Conservation (phyloP, 2,329 filamentous ascomycete genomes). For the Alternaria tenuissima region DNA sequence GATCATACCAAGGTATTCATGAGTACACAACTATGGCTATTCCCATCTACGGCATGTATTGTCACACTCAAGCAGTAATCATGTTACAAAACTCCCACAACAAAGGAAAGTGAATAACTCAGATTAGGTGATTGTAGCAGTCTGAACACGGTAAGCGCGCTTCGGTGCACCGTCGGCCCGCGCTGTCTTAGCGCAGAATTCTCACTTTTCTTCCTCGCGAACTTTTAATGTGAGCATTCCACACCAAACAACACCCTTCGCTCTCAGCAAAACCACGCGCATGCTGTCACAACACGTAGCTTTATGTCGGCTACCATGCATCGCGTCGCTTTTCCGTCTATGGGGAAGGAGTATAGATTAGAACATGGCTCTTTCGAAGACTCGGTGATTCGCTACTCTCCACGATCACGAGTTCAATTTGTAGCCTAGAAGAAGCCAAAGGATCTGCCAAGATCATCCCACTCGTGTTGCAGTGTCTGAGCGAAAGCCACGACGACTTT, state of each 20-base stretch:
- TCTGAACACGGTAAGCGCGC: conserved; percentile 6
- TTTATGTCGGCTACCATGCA: conserved; percentile 7
- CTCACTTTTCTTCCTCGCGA: conserved; percentile 16
- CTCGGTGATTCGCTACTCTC: conserved; percentile 72
- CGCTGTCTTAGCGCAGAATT: conserved; percentile 4
- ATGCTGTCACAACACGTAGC: neutral
- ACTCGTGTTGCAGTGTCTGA: conserved; percentile 91
- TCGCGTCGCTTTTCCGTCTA: neutral
- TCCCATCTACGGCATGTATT: neutral
- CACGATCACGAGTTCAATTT: conserved; percentile 90
- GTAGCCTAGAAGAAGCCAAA: conserved; percentile 78
- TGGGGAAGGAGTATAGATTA: neutral
- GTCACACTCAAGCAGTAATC: neutral
- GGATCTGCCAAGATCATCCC: conserved; percentile 89
- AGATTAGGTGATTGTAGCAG: neutral
- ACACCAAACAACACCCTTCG: conserved; percentile 4
- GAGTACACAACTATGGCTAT: neutral
- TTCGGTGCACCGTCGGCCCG: conserved; percentile 18
- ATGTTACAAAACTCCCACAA: neutral
- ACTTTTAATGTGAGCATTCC: neutral
- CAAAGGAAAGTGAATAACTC: neutral
- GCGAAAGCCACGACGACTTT: conserved; percentile 79
- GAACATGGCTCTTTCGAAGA: conserved; percentile 86
- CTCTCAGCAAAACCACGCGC: conserved; percentile 1
- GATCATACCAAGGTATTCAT: too few species aligned